Evolutionary conservation across 2,329 filamentous ascomycete genomes (phyloP).

Genomic region (Esteya vermicola): DNA sequence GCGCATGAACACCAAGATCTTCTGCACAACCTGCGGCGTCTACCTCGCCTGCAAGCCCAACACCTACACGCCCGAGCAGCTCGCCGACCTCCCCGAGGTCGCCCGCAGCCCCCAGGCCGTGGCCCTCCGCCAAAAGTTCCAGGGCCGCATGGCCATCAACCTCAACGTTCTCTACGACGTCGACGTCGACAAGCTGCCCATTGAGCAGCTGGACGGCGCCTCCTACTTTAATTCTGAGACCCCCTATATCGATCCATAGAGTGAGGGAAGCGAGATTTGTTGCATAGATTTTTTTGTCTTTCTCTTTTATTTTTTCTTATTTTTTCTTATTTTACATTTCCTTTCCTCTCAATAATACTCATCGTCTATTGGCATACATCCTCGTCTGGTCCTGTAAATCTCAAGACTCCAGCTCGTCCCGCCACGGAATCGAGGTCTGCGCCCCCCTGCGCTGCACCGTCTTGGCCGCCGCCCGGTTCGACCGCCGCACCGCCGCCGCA

Average conservation of each 20-base stretch:
- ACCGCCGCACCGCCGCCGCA: slow-evolving; percentile 42
- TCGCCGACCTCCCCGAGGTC: slow-evolving; percentile 18
- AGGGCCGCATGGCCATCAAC: slow-evolving; percentile 20
- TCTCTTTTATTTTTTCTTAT: background rate
- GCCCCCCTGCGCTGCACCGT: slow-evolving; percentile 54
- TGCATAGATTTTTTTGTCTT: no score
- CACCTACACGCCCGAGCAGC: slow-evolving; percentile 20
- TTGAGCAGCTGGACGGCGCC: slow-evolving; percentile 13
- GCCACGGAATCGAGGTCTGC: slow-evolving; percentile 53
- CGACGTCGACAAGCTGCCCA: slow-evolving; percentile 13
- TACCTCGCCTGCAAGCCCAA: slow-evolving; percentile 20
- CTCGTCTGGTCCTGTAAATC: background rate
- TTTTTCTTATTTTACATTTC: slow-evolving; percentile 1
- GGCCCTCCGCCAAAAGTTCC: slow-evolving; percentile 8
- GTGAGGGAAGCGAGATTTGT: background rate
- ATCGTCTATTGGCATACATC: background rate
- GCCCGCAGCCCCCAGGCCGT: slow-evolving; percentile 2
- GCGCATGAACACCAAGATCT: slow-evolving; percentile 23
- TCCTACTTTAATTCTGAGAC: slow-evolving; percentile 23
- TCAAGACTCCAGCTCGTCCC: slow-evolving; percentile 27
- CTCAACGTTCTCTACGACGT: slow-evolving; percentile 23
- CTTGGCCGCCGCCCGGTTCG: slow-evolving; percentile 47
- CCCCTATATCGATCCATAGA: slow-evolving; percentile 15
- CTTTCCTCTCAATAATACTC: background rate
- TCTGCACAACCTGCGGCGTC: slow-evolving; percentile 35